Evolutionary conservation across 225 moss, liverwort and hornwort genomes (phyloP).

Genomic region (Straminergon stramineum): DNA sequence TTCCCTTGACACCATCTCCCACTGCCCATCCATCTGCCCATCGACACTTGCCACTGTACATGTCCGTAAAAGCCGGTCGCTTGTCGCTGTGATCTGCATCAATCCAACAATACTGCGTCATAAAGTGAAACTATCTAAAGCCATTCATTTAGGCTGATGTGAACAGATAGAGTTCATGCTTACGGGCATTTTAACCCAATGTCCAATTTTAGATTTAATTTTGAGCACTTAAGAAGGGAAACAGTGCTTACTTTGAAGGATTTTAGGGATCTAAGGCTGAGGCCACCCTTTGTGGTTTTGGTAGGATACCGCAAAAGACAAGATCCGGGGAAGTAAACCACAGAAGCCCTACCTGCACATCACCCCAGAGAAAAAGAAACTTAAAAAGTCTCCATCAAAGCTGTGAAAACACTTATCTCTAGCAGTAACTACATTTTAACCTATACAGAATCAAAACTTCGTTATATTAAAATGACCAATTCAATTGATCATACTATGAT

Average conservation of each 20-base stretch:
- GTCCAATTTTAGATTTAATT: background rate
- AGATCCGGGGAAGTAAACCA: slow-evolving; percentile 67
- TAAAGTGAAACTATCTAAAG: background rate
- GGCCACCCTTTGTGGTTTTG: slow-evolving; percentile 36
- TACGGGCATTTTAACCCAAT: background rate
- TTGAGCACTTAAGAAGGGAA: background rate
- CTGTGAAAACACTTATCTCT: background rate
- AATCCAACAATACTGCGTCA: background rate
- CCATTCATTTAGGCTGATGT: background rate
- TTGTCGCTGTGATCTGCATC: slow-evolving; percentile 67
- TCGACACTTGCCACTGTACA: slow-evolving; percentile 49
- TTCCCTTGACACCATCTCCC: slow-evolving; percentile 35
- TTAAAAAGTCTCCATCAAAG: background rate
- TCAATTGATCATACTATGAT: background rate
- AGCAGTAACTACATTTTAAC: background rate
- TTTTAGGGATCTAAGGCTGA: slow-evolving; percentile 49
- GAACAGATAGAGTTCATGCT: background rate
- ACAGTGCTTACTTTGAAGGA: slow-evolving; percentile 56
- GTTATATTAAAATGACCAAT: background rate
- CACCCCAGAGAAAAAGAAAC: background rate
- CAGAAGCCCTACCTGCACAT: slow-evolving; percentile 52
- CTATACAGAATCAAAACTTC: background rate
- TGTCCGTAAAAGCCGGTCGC: slow-evolving; percentile 61
- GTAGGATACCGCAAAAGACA: slow-evolving; percentile 74
- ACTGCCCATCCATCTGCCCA: slow-evolving; percentile 4